phyloP scores from a whole-genome alignment of 2,329 filamentous ascomycete species.

The Phyllosticta citriasiana region DNA sequence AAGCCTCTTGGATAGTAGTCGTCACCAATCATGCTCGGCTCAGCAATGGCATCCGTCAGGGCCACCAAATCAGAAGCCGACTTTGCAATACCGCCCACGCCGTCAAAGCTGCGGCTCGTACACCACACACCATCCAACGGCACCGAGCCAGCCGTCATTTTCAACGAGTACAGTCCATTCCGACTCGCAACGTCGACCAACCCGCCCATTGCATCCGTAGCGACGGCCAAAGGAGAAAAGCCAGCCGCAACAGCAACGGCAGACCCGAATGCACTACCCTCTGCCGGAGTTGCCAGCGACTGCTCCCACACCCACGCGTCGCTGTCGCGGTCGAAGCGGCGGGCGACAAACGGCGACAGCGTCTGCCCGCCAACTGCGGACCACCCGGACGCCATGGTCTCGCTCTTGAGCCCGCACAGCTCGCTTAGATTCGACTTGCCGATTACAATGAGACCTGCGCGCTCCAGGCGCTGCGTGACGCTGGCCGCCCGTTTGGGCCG shows the following conservation, averaged over 20 bases:
- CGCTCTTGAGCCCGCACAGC: slow-evolving; percentile 27
- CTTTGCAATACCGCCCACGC: slow-evolving; percentile 26
- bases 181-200: slow-evolving; percentile 31
- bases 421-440: slow-evolving; percentile 35
- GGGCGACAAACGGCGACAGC: slow-evolving; percentile 28
- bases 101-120: slow-evolving; percentile 25
- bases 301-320: slow-evolving; percentile 17
- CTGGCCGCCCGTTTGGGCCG: slow-evolving; percentile 24
- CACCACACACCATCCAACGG: slow-evolving; percentile 28
- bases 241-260: slow-evolving; percentile 31
- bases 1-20: slow-evolving; percentile 17
- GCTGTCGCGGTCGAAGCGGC: slow-evolving; percentile 27
- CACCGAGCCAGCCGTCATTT: slow-evolving; percentile 26
- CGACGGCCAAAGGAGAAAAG: slow-evolving; percentile 31
- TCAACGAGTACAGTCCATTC: slow-evolving; percentile 30
- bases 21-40: slow-evolving; percentile 17
- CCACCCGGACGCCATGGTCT: slow-evolving; percentile 30
- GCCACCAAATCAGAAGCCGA: slow-evolving; percentile 27
- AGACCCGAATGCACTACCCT: slow-evolving; percentile 29
- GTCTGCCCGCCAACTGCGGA: slow-evolving; percentile 31
- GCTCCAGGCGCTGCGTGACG: slow-evolving; percentile 27
- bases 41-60: slow-evolving; percentile 24
- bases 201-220: slow-evolving; percentile 31
- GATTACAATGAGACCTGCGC: slow-evolving; percentile 32
- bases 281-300: slow-evolving; percentile 24